These are phyloP conservation scores for Glarea lozoyensis DNA, from an alignment of 495 filamentous ascomycete genomes.

Conservation along the genomic window DNA sequence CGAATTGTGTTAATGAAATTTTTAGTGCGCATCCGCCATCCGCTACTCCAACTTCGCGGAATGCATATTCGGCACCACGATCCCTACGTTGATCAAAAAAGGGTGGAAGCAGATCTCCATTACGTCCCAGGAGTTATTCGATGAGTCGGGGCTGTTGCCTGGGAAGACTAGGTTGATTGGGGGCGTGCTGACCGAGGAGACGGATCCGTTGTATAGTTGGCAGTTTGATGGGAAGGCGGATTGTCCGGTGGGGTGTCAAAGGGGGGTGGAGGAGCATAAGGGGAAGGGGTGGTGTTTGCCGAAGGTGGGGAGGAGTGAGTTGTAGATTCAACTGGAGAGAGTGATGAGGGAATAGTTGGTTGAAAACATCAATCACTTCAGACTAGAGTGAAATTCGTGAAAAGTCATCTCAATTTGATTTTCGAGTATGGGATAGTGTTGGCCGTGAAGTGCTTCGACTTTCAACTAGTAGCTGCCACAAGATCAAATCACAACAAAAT, in stretches of 20 bases:
- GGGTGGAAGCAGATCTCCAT: conserved; percentile 46
- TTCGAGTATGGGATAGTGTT: too few species aligned
- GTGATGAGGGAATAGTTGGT: too few species aligned
- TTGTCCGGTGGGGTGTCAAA: conserved; percentile 37
- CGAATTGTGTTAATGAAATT: neutral
- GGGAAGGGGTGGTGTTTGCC: conserved; percentile 1
- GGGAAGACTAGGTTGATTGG: conserved; percentile 27
- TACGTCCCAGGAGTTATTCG: conserved; percentile 34
- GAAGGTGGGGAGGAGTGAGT: neutral
- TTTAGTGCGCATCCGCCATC: conserved; percentile 45
- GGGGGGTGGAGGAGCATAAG: conserved; percentile 5
- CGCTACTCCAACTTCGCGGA: conserved; percentile 46
- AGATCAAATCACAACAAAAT: too few species aligned
- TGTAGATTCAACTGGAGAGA: conserved; percentile 4
- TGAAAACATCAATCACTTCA: too few species aligned
- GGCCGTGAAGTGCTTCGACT: too few species aligned
- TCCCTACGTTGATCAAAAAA: conserved; percentile 29
- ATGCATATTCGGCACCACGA: conserved; percentile 44
- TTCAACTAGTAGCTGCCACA: too few species aligned
- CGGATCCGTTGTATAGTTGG: conserved; percentile 42
- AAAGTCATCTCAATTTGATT: too few species aligned
- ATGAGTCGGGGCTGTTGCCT: conserved; percentile 29
- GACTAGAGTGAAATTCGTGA: too few species aligned
- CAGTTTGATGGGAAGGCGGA: conserved; percentile 32
- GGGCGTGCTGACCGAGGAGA: conserved; percentile 39